Evolutionary conservation across 495 filamentous ascomycete species (phyloP).

Genomic region (Penicillium salamii): DNA sequence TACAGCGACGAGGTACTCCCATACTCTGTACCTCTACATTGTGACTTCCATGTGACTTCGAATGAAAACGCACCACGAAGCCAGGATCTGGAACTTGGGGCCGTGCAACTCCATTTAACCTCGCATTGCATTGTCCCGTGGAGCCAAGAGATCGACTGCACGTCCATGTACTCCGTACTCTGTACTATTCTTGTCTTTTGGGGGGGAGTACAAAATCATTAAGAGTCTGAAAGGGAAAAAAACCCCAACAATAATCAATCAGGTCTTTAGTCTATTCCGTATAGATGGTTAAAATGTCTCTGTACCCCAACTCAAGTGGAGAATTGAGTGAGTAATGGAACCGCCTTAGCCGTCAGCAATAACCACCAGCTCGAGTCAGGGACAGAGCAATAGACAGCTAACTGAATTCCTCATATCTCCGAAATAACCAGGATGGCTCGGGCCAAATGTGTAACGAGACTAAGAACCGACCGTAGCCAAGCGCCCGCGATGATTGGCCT

Average conservation of each 20-base stretch:
- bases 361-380: slow-evolving; percentile 3
- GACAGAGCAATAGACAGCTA: neutral
- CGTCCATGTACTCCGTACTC: slow-evolving; percentile 23
- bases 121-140: slow-evolving; percentile 36
- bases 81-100: slow-evolving; percentile 15
- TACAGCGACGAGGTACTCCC: neutral
- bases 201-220: too few species aligned
- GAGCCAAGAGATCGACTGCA: slow-evolving; percentile 32
- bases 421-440: slow-evolving; percentile 14
- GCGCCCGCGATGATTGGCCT: slow-evolving; percentile 3
- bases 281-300: neutral
- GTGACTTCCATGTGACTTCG: slow-evolving; percentile 3
- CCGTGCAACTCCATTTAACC: slow-evolving; percentile 32
- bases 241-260: neutral
- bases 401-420: slow-evolving; percentile 5
- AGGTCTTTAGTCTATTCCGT: too few species aligned
- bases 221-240: neutral
- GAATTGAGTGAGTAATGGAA: neutral
- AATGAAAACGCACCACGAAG: slow-evolving; percentile 21
- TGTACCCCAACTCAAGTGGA: too few species aligned
- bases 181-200: neutral
- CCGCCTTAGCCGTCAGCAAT: slow-evolving; percentile 11
- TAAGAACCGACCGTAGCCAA: neutral
- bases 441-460: slow-evolving; percentile 26
- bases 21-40: neutral